Percentiles rank a stretch among this genome's conserved stretches.
Evolutionary conservation across 768 basidiomycete genomes (phyloP).

Genomic region (Tricholoma bakamatsutake): DNA sequence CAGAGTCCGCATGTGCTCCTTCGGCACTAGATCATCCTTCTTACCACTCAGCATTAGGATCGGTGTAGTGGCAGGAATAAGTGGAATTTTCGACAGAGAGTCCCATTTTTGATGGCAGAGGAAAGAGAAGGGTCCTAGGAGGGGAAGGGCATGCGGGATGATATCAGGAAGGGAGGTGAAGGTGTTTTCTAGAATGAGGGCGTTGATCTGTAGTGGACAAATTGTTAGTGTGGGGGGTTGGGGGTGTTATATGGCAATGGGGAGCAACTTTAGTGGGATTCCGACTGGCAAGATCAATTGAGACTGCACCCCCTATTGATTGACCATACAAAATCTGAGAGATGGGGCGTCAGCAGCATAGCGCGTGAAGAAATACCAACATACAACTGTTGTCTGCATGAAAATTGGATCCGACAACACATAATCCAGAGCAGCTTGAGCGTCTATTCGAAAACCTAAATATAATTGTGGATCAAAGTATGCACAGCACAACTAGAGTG

Average conservation of each 20-base stretch:
- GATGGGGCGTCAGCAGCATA: background rate
- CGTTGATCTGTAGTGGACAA: constrained; percentile 49
- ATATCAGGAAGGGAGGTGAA: constrained; percentile 81
- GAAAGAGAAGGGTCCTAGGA: constrained; percentile 66
- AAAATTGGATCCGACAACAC: constrained; percentile 58
- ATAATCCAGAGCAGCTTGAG: constrained; percentile 79
- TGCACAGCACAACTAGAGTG: background rate
- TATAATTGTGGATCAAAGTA: background rate
- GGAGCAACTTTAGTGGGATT: constrained; percentile 60
- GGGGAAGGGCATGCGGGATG: constrained; percentile 75
- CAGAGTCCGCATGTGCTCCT: constrained; percentile 67
- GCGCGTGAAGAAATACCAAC: background rate
- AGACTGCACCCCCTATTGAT: constrained; percentile 89
- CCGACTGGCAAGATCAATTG: constrained; percentile 78
- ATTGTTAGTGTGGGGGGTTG: background rate
- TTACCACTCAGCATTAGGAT: constrained; percentile 80
- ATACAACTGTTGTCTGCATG: constrained; percentile 60
- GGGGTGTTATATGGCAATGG: background rate
- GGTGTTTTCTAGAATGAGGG: constrained; percentile 89
- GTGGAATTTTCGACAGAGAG: constrained; percentile 57
- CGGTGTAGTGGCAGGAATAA: constrained; percentile 60
- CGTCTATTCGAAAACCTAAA: constrained; percentile 77
- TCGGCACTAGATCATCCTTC: constrained; percentile 68
- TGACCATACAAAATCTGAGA: constrained; percentile 72
- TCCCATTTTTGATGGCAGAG: constrained; percentile 90